Percentiles rank a stretch among this genome's conserved stretches.
phyloP scores from a whole-genome alignment of 768 basidiomycete species.

The Tephrocybe sp. region DNA sequence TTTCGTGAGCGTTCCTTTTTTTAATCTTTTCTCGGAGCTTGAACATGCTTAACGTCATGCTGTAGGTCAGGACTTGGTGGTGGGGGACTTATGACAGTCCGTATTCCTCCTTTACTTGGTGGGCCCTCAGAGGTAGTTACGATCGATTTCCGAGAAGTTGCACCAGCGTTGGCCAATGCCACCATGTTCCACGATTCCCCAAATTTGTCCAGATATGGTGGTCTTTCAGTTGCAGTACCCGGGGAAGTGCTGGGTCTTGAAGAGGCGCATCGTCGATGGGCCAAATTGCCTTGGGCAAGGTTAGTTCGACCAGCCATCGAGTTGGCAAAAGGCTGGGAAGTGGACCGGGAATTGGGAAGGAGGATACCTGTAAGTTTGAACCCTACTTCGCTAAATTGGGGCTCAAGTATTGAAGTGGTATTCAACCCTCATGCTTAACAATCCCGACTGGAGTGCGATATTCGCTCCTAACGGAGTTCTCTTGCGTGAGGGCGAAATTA shows the following conservation, averaged over 20 bases:
- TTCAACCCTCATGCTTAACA: slow-evolving; percentile 56
- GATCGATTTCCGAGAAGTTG: slow-evolving; percentile 89
- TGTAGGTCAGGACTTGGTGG: slow-evolving; percentile 81
- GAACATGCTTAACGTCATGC: not conserved
- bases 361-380: slow-evolving; percentile 61
- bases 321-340: slow-evolving; percentile 78
- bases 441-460: slow-evolving; percentile 77
- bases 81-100: slow-evolving; percentile 84
- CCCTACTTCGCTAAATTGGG: not conserved
- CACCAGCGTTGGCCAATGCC: slow-evolving; percentile 67
- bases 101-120: slow-evolving; percentile 54
- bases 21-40: not conserved
- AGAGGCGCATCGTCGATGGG: slow-evolving; percentile 83
- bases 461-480: slow-evolving; percentile 80
- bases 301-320: slow-evolving; percentile 75
- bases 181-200: slow-evolving; percentile 72
- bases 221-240: slow-evolving; percentile 86
- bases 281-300: slow-evolving; percentile 72
- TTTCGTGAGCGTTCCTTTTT: slow-evolving; percentile 57
- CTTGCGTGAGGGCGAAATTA: slow-evolving; percentile 71
- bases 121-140: slow-evolving; percentile 60
- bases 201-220: slow-evolving; percentile 62
- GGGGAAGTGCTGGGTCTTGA: slow-evolving; percentile 88
- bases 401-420: slow-evolving; percentile 33
- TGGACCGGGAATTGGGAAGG: slow-evolving; percentile 73